These are phyloP conservation scores for Themeda triandra DNA, from an alignment of 176 grass and related monocot species.

Conservation along the genomic window DNA sequence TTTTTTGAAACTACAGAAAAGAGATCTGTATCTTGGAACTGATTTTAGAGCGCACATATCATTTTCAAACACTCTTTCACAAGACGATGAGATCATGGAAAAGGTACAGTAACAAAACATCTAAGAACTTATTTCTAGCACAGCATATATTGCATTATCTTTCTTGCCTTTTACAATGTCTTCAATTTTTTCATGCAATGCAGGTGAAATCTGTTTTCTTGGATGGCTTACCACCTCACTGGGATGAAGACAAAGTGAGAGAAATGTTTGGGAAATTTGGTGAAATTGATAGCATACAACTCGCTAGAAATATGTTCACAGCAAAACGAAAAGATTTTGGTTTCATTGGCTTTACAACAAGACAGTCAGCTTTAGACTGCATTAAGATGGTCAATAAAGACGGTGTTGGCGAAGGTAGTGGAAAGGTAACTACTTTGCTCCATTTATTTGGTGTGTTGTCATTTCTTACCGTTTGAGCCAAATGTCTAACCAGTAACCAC, in stretches of 20 bases:
- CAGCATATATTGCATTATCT: background rate
- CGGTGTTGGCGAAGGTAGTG: conserved; percentile 40
- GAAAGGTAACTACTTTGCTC: conserved; percentile 42
- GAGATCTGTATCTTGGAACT: conserved; percentile 65
- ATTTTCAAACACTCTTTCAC: conserved; percentile 68
- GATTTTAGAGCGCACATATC: conserved; percentile 67
- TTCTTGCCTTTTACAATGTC: conserved; percentile 1
- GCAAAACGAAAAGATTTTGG: conserved; percentile 67
- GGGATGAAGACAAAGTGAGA: conserved; percentile 63
- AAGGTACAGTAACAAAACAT: conserved; percentile 36
- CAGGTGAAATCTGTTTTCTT: conserved; percentile 73
- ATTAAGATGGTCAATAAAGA: conserved; percentile 55
- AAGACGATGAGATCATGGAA: conserved; percentile 60
- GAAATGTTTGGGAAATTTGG: conserved; percentile 55
- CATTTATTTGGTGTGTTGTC: background rate
- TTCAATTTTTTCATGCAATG: conserved; percentile 4
- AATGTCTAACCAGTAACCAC: conserved; percentile 1
- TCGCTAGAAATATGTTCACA: conserved; percentile 60
- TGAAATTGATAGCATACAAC: conserved; percentile 65
- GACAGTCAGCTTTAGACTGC: conserved; percentile 61
- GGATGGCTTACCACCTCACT: conserved; percentile 62
- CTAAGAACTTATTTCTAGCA: conserved; percentile 13
- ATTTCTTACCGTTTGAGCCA: conserved; percentile 20
- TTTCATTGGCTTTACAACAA: conserved; percentile 57
- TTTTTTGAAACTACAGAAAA: conserved; percentile 64